These are phyloP conservation scores for Ceratocystis papillata DNA, from an alignment of 2,329 filamentous ascomycete species.

Conservation along the genomic window DNA sequence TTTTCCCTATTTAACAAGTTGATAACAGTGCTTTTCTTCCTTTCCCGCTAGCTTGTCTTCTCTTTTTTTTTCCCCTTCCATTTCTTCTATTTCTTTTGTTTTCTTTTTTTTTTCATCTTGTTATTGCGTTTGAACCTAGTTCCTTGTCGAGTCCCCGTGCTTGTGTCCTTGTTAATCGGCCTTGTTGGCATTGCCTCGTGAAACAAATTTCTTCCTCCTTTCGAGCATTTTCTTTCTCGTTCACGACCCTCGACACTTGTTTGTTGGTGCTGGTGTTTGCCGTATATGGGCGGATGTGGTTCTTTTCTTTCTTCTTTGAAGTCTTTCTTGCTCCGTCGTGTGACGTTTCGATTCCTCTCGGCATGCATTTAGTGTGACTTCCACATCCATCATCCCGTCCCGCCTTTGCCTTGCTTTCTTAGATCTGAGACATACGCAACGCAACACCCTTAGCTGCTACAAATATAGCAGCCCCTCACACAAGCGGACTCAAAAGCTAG, in stretches of 20 bases:
- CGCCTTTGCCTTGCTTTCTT: neutral
- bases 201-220: conserved; percentile 8
- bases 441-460: neutral
- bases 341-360: neutral
- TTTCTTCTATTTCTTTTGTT: neutral
- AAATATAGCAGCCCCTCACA: neutral
- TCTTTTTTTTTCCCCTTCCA: neutral
- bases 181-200: conserved; percentile 8
- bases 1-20: neutral
- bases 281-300: neutral
- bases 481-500: neutral
- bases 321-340: neutral
- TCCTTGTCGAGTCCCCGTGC: conserved; percentile 11
- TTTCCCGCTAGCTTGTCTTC: neutral
- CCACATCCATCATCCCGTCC: conserved; percentile 1
- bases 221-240: neutral
- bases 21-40: conserved; percentile 8
- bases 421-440: conserved; percentile 16
- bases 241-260: neutral
- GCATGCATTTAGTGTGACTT: conserved; percentile 1
- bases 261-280: neutral
- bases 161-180: conserved; percentile 9
- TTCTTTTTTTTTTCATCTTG: neutral
- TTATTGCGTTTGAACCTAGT: neutral
- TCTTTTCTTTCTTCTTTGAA: neutral